phyloP scores from a whole-genome alignment of 345 rosid genomes.

The Raphanus sativus region DNA sequence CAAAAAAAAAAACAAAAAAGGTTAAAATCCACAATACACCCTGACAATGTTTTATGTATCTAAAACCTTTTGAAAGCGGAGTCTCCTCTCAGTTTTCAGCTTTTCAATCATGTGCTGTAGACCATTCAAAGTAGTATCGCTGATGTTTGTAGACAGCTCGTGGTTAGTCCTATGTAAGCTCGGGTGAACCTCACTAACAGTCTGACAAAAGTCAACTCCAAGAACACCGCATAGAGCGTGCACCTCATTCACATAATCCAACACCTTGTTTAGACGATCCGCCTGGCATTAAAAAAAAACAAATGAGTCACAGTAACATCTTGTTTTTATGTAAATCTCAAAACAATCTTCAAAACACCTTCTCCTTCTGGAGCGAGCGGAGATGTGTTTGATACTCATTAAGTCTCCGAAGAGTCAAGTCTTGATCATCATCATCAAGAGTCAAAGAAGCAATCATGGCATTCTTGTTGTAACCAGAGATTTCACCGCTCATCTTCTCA shows the following conservation, averaged over 20 bases:
- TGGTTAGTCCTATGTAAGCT: conserved; percentile 66
- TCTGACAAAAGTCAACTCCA: conserved; percentile 75
- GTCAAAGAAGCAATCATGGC: conserved; percentile 47
- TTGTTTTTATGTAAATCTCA: neutral
- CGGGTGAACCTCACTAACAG: conserved; percentile 88
- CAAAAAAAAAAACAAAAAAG: conserved; percentile 21
- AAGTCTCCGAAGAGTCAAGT: conserved; percentile 77
- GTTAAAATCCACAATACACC: neutral
- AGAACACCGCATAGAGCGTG: conserved; percentile 85
- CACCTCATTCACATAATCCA: conserved; percentile 77
- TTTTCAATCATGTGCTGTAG: conserved; percentile 64
- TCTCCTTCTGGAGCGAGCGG: conserved; percentile 77
- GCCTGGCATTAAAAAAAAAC: conserved; percentile 52
- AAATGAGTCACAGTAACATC: conserved; percentile 18
- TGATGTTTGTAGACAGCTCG: conserved; percentile 83
- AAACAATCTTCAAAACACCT: conserved; percentile 46
- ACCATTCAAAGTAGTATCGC: conserved; percentile 71
- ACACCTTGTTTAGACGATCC: conserved; percentile 78
- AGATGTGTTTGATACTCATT: conserved; percentile 75
- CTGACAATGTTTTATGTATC: neutral
- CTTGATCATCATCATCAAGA: conserved; percentile 79
- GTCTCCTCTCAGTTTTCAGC: conserved; percentile 65
- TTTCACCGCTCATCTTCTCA: conserved; percentile 77
- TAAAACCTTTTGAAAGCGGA: conserved; percentile 72
- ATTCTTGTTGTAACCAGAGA: conserved; percentile 52